Evolutionary conservation across 805 yeast species (phyloP).

Genomic region (Nakazawaea wickerhamii): DNA sequence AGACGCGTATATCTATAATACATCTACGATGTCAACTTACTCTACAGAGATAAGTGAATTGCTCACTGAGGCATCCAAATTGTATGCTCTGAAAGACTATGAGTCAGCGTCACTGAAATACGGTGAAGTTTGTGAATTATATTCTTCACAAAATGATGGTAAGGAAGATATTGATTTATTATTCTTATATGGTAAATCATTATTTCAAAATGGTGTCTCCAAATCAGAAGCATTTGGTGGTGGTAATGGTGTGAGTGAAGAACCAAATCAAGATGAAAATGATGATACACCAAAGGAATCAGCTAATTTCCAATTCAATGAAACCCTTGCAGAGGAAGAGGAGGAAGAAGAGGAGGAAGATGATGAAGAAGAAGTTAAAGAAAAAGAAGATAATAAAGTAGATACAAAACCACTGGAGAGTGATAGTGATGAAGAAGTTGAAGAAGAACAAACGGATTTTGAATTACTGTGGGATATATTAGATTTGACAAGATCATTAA

Average conservation of each 20-base stretch:
- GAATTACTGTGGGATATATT: conserved; percentile 86
- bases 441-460: conserved; percentile 61
- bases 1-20: neutral
- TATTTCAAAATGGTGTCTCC: conserved; percentile 71
- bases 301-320: conserved; percentile 30
- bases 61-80: conserved; percentile 56
- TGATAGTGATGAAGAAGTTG: conserved; percentile 23
- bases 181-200: conserved; percentile 70
- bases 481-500: conserved; percentile 69
- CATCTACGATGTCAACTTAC: conserved; percentile 19
- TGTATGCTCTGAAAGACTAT: conserved; percentile 58
- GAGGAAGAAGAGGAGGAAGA: conserved; percentile 25
- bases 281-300: conserved; percentile 19
- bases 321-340: conserved; percentile 29
- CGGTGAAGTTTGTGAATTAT: conserved; percentile 65
- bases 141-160: conserved; percentile 42
- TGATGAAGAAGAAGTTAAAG: conserved; percentile 21
- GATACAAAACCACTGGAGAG: conserved; percentile 16
- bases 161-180: conserved; percentile 71
- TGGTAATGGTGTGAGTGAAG: conserved; percentile 20
- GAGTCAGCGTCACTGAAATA: conserved; percentile 66
- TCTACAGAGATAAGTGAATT: conserved; percentile 40
- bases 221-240: conserved; percentile 76
- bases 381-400: conserved; percentile 21
- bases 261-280: conserved; percentile 20